Base-by-base conservation (phyloP, 2,329 filamentous ascomycete genomes). In the Sordariomycetes sp. region DNA sequence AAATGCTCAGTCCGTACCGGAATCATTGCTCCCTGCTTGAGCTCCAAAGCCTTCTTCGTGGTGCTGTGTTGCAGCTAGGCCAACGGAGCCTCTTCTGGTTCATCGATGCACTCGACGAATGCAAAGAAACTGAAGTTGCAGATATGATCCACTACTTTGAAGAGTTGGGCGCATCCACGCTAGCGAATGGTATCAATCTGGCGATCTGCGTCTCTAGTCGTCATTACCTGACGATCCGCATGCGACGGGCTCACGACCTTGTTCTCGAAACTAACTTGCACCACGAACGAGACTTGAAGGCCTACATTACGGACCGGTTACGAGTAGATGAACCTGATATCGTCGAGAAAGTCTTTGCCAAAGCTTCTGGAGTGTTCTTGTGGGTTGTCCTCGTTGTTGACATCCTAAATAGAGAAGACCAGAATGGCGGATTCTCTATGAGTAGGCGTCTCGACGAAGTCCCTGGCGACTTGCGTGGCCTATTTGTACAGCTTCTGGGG, bases 401-500 rank as follows among this genome's bases (percentile, higher is more conserved):
- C 1, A 59, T 64, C 5, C 42, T 65, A 8, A 62, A 62, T 33
- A 47, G 45, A 6, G 57, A 59, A 19, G 38, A 48, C 9, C 29
- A 40, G 14, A 50, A 48, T 1, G 54, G 53, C 3, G 34, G 45
- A 7, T n/a, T 43, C 25, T 25, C 38, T 14, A 32, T 62, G 1
- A 42, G 31, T 6, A 37, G 45, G 18, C 48, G 41, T 6, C 46
- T 68, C 0, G 24, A 32, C 1, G 47, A 58, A 11, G 55, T 65
- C 2, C 64, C 63, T 0, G 30, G n/a, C 3, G 53, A 53, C 4
- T 49, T 78, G 1, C 46, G 58, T 33, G 50, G 65, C 0, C 45
- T 78, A 0, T 0, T 76, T 79, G 41, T 54, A 53, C 11, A 48
- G 67, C 26, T 68, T 76, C 2, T 36, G 75, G 5, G 57, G 39